These are phyloP conservation scores for Millerago galiae DNA, from an alignment of 805 yeast genomes.

Conservation along the genomic window DNA sequence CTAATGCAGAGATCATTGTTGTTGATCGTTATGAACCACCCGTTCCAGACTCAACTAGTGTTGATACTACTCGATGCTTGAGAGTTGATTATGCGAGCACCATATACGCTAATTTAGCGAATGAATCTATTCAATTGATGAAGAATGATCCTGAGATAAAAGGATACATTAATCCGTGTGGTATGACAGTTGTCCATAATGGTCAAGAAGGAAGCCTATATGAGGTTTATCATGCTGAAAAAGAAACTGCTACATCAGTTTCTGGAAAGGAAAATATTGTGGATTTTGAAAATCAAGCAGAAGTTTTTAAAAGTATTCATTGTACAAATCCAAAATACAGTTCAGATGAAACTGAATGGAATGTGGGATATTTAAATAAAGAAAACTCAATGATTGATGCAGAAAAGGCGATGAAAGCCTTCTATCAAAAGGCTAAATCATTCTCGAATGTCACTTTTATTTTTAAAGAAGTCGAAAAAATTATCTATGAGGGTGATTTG, in stretches of 20 bases:
- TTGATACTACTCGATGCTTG: constrained; percentile 14
- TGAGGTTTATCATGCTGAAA: not conserved
- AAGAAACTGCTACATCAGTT: not conserved
- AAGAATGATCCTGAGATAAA: constrained; percentile 8
- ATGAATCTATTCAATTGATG: constrained; percentile 8
- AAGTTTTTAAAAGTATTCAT: constrained; percentile 6
- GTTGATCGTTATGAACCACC: constrained; percentile 16
- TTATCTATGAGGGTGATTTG: constrained; percentile 5
- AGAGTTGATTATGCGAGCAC: constrained; percentile 11
- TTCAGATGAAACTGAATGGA: constrained; percentile 10
- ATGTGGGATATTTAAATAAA: constrained; percentile 10
- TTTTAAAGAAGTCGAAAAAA: constrained; percentile 11
- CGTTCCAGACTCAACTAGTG: constrained; percentile 13
- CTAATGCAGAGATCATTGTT: constrained; percentile 6
- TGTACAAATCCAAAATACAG: not conserved
- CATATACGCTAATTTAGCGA: constrained; percentile 8
- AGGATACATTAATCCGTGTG: constrained; percentile 10
- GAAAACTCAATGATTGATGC: constrained; percentile 15
- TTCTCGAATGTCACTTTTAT: constrained; percentile 3
- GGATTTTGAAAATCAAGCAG: not conserved
- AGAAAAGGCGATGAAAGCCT: constrained; percentile 6
- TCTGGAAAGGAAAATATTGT: constrained; percentile 1
- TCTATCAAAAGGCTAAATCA: constrained; percentile 12
- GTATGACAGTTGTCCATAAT: constrained; percentile 12
- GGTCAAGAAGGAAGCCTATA: constrained; percentile 1